Conservation (phyloP, 306 rosid species). For the Neltuma alba region DNA sequence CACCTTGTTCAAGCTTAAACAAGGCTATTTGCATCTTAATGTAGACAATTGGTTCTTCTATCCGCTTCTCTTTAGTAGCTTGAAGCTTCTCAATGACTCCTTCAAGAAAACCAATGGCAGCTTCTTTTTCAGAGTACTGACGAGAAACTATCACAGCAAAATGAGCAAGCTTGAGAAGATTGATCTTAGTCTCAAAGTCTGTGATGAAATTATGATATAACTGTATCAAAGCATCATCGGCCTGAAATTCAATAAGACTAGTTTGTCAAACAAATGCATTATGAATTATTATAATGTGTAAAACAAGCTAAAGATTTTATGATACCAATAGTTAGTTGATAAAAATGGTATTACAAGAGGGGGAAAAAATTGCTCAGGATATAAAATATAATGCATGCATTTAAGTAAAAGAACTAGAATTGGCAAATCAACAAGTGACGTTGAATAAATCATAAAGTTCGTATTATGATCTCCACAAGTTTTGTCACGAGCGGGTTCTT, state of each 20-base stretch:
- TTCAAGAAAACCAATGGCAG: conserved; percentile 82
- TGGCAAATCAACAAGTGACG: not conserved
- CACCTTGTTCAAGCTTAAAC: conserved; percentile 77
- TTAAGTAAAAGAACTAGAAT: not conserved
- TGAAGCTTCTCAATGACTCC: conserved; percentile 87
- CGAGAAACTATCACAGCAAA: conserved; percentile 92
- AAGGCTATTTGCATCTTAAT: conserved; percentile 91
- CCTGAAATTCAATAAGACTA: conserved; percentile 57
- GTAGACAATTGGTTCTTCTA: conserved; percentile 84
- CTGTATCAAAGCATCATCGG: conserved; percentile 92
- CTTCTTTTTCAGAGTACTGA: conserved; percentile 86
- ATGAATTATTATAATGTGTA: not conserved
- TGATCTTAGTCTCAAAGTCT: conserved; percentile 95
- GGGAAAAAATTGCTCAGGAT: not conserved
- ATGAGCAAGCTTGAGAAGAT: conserved; percentile 97
- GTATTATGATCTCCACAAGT: not conserved
- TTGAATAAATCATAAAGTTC: not conserved
- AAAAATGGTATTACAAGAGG: not conserved
- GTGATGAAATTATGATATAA: conserved; percentile 93
- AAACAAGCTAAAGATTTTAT: not conserved
- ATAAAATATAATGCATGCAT: conserved; percentile 21
- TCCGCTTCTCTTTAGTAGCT: conserved; percentile 81
- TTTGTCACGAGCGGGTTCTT: not conserved
- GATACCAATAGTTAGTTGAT: not conserved
- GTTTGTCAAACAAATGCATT: conserved; percentile 18